phyloP scores from a whole-genome alignment of 1,284 basidiomycete genomes.

The Tausonia pullulans region DNA sequence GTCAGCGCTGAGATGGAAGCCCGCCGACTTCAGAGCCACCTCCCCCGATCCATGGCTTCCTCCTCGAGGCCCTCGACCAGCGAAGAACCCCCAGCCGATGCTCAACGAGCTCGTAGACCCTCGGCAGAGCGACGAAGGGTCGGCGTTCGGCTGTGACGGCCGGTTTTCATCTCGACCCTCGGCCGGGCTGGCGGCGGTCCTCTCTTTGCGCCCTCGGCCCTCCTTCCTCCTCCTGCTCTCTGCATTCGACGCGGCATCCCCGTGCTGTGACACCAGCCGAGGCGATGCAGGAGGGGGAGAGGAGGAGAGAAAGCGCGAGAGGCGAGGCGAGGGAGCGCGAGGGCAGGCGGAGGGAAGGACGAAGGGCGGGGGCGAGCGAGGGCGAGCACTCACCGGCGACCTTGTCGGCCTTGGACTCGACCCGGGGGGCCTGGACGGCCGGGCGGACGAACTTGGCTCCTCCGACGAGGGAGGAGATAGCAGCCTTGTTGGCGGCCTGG shows the following conservation, averaged over 20 bases:
- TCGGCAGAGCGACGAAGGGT: too few relatives aligned
- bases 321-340: not conserved
- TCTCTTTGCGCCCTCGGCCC: not conserved
- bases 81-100: too few relatives aligned
- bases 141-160: too few relatives aligned
- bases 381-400: slow-evolving; percentile 1
- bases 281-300: too few relatives aligned
- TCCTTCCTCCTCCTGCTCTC: not conserved
- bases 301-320: not conserved
- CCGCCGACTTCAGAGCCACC: not conserved
- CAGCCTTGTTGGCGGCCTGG: slow-evolving; percentile 6
- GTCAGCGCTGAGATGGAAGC: not conserved
- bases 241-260: not conserved
- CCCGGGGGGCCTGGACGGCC: slow-evolving; percentile 2
- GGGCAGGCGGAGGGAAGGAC: not conserved
- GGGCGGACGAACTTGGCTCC: not conserved
- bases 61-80: not conserved
- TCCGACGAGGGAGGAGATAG: not conserved
- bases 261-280: too few relatives aligned
- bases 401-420: not conserved
- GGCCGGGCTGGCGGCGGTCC: not conserved
- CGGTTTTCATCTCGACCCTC: too few relatives aligned
- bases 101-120: too few relatives aligned
- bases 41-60: not conserved
- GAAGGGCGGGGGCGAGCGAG: not conserved